Evolutionary conservation across 371 early-diverging fungal genomes (phyloP).

Genomic region (Rhizopus sp.): DNA sequence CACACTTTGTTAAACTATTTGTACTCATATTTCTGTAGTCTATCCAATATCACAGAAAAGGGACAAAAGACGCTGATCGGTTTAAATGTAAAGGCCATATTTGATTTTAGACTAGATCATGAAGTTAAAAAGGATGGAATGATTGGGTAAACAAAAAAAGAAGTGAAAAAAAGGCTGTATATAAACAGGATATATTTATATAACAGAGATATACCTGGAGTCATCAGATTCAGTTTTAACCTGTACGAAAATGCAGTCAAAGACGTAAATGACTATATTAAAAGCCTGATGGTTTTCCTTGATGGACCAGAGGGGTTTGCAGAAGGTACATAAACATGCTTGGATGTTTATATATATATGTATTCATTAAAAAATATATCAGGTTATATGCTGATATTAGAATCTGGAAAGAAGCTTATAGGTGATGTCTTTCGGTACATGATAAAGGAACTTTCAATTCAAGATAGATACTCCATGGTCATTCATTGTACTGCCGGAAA

Average conservation of each 20-base stretch:
- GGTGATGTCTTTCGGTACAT: constrained; percentile 25
- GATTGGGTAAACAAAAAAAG: constrained; percentile 36
- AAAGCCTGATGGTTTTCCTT: constrained; percentile 14
- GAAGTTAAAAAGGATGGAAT: constrained; percentile 53
- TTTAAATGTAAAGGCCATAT: constrained; percentile 54
- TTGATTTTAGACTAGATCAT: constrained; percentile 60
- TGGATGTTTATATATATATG: not conserved
- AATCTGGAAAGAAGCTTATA: constrained; percentile 21
- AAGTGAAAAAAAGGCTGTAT: not conserved
- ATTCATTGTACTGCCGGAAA: constrained; percentile 88
- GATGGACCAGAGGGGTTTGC: constrained; percentile 29
- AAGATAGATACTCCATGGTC: constrained; percentile 46
- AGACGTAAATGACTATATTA: constrained; percentile 8
- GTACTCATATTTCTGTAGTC: constrained; percentile 9
- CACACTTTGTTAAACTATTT: constrained; percentile 1
- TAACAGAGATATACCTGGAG: constrained; percentile 15
- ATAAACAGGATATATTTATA: not conserved
- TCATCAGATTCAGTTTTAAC: constrained; percentile 16
- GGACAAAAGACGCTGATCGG: constrained; percentile 45
- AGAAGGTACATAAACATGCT: constrained; percentile 6
- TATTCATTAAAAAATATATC: not conserved
- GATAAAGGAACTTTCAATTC: constrained; percentile 13
- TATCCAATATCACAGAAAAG: constrained; percentile 39
- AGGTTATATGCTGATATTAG: constrained; percentile 23
- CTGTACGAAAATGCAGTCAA: constrained; percentile 20